Percentiles rank a stretch among this genome's conserved stretches.
These are phyloP conservation scores for Penicillium diatomitis DNA, from an alignment of 495 filamentous ascomycete genomes.

Conservation along the genomic window DNA sequence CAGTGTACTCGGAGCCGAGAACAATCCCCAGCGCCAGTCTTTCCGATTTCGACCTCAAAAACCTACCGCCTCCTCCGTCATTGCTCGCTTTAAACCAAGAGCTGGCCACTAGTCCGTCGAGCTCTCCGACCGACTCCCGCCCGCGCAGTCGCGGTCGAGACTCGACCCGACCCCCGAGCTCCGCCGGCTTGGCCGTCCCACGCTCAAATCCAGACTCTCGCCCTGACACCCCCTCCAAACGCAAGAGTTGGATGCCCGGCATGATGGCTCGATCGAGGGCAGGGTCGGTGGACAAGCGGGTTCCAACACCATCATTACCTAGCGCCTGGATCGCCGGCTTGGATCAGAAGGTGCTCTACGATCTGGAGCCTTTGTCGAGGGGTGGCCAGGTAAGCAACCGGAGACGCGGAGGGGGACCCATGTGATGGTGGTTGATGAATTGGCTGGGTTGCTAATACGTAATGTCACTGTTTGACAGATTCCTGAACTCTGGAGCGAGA, in stretches of 20 bases:
- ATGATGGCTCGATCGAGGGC: slow-evolving; percentile 36
- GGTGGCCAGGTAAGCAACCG: slow-evolving; percentile 46
- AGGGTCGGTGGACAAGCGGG: slow-evolving; percentile 25
- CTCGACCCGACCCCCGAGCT: slow-evolving; percentile 28
- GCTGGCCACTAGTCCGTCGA: slow-evolving; percentile 26
- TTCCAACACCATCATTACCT: slow-evolving; percentile 11
- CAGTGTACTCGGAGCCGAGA: slow-evolving; percentile 20
- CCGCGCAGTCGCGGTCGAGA: slow-evolving; percentile 35
- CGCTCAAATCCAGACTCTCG: slow-evolving; percentile 29
- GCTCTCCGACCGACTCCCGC: slow-evolving; percentile 23
- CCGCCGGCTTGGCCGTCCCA: slow-evolving; percentile 29
- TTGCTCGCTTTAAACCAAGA: slow-evolving; percentile 34
- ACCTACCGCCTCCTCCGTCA: slow-evolving; percentile 36
- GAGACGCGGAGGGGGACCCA: not conserved
- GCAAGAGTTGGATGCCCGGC: slow-evolving; percentile 50
- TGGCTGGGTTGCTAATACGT: not conserved
- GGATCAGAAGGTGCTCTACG: slow-evolving; percentile 52
- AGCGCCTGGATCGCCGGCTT: slow-evolving; percentile 56
- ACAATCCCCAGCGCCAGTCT: slow-evolving; percentile 17
- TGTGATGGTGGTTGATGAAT: not conserved
- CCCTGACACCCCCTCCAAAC: slow-evolving; percentile 34
- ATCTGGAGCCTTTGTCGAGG: slow-evolving; percentile 43
- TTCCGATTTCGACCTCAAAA: slow-evolving; percentile 27
- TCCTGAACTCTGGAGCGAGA: slow-evolving; percentile 80
- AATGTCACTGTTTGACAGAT: slow-evolving; percentile 38